Evolutionary conservation across 225 moss, liverwort and hornwort species (phyloP).

Genomic region (Pseudoscleropodium purum): DNA sequence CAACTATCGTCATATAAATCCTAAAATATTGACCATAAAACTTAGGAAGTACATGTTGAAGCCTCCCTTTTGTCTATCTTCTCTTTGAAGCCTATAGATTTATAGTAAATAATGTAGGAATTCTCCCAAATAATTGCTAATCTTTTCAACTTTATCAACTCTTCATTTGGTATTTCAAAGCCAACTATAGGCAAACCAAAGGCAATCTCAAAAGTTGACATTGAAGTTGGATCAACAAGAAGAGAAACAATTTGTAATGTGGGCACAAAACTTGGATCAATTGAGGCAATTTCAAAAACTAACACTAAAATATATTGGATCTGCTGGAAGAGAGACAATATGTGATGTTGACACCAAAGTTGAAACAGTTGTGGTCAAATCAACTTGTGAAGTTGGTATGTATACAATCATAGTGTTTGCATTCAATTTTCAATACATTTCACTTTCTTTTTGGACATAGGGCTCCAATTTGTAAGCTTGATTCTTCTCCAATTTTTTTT

Average conservation of each 20-base stretch:
- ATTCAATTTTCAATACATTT: not conserved
- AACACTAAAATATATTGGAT: not conserved
- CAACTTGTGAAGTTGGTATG: not conserved
- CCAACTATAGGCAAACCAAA: not conserved
- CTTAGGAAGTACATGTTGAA: not conserved
- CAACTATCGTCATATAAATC: not conserved
- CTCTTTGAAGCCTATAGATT: not conserved
- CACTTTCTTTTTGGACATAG: not conserved
- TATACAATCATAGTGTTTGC: not conserved
- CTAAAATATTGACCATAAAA: not conserved
- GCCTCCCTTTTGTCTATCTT: not conserved
- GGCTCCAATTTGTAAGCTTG: not conserved
- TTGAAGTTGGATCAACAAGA: not conserved
- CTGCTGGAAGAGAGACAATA: too few relatives aligned
- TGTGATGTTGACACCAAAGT: too few relatives aligned
- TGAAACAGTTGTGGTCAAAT: rapidly evolving
- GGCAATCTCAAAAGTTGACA: not conserved
- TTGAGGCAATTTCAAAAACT: too few relatives aligned
- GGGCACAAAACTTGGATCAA: not conserved
- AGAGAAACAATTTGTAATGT: too few relatives aligned
- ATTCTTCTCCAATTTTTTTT: not conserved
- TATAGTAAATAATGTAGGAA: not conserved
- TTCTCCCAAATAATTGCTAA: not conserved
- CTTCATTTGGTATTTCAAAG: too few relatives aligned
- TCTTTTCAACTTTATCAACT: not conserved